These are phyloP conservation scores for Kwoniella heveanensis DNA, from an alignment of 768 basidiomycete genomes.

Conservation along the genomic window DNA sequence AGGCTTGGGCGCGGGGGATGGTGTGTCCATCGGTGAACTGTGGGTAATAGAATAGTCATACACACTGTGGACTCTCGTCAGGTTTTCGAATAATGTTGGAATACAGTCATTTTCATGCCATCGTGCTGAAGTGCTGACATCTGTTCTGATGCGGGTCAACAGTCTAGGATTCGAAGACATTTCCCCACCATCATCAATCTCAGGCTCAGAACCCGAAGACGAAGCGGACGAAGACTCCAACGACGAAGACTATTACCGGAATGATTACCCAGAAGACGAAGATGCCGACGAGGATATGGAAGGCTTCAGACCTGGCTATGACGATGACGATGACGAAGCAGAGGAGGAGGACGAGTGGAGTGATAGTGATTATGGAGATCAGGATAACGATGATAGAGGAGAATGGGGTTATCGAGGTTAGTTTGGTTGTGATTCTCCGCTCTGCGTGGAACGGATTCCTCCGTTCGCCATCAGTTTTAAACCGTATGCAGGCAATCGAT, in stretches of 20 bases:
- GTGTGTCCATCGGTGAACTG: slow-evolving; percentile 27
- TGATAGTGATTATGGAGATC: slow-evolving; percentile 24
- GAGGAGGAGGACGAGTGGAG: slow-evolving; percentile 13
- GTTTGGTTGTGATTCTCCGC: too few relatives aligned
- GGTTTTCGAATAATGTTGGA: too few relatives aligned
- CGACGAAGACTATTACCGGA: slow-evolving; percentile 52
- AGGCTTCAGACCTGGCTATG: slow-evolving; percentile 33
- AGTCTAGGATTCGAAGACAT: slow-evolving; percentile 46
- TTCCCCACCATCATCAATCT: slow-evolving; percentile 41
- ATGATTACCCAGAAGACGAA: slow-evolving; percentile 53
- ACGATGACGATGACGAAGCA: slow-evolving; percentile 11
- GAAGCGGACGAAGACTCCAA: slow-evolving; percentile 54
- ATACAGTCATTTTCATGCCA: too few relatives aligned
- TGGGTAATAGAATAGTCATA: slow-evolving; percentile 2
- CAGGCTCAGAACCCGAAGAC: slow-evolving; percentile 47
- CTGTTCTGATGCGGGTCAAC: too few relatives aligned
- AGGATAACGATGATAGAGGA: slow-evolving; percentile 24
- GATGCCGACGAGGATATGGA: slow-evolving; percentile 52
- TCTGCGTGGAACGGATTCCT: too few relatives aligned
- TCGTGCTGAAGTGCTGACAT: too few relatives aligned
- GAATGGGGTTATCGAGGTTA: slow-evolving; percentile 27
- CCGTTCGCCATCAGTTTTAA: too few relatives aligned
- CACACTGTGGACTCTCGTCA: too few relatives aligned
- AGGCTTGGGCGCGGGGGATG: slow-evolving; percentile 43
- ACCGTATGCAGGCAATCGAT: too few relatives aligned